Base-by-base conservation (phyloP, 2,329 filamentous ascomycete genomes). In the Colletotrichum chrysophilum region DNA sequence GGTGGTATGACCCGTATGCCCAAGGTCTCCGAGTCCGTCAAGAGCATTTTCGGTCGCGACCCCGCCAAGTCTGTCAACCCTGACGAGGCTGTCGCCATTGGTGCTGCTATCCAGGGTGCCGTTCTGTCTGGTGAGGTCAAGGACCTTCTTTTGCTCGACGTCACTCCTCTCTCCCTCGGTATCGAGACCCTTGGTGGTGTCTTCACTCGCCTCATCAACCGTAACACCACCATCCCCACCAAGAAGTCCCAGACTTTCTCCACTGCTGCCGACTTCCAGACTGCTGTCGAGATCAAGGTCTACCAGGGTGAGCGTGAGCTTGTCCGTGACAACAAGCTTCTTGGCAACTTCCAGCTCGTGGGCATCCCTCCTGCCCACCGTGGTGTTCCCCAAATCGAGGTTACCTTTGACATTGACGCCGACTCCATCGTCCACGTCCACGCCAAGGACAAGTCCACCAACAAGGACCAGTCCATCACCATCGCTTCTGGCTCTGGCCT, bases 1-100 rank as follows among this genome's bases (percentile, higher is more conserved):
- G 96, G 96, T 93, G 96, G 96, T 88, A 98, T 98, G 96, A 98
- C 96, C 82, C 96, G 96, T 90, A 98, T 98, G 96, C 96, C 96
- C 86, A 98, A 98, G 94, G 96, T 98, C 80, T 91, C 92, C 78
- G 96, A 98, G 89, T 97, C 96, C 60, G 96, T 98, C 86, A 98
- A 98, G 94, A 93, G 89, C 89, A 96, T 98, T 86, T 98, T 98
- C 87, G 96, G 96, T 80, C 96, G 96, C 85, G 96, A 98, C 73
- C 96, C 96, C 79, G 95, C 96, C 87, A 98, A 98, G 93, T 97
- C 96, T 66, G 96, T 98, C 86, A 98, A 98, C 92, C 96, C 96
- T 76, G 96, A 98, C 81, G 96, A 98, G 92, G 96, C 96, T 86
- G 96, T 98, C 78, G 96, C 96, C 83, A 98, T 98, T 81, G 96